Evolutionary conservation across 164 flowering plant genomes (phyloP), one percentile per base, ranked within the genome.

Genomic region (Nymphaea thermarum): DNA sequence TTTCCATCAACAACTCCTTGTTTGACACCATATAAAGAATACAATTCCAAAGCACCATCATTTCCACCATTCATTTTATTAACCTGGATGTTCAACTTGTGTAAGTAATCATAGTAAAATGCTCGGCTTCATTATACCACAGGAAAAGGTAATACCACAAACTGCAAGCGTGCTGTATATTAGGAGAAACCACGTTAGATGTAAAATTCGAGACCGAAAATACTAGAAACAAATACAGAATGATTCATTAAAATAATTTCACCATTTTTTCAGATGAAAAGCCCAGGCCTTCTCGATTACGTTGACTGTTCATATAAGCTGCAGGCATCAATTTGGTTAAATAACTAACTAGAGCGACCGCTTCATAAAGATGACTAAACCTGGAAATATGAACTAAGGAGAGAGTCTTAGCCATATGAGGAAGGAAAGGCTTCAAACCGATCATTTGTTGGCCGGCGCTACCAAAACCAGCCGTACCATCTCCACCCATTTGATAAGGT

Each of bases 401-500:
- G 55, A 47, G 7, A 25, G 36, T 25, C 36, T 25, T 25, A 25
- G 5, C 2, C 55, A 47, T 47, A 7, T 47, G 55, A 4, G 6
- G 12, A 47, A 47, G 12, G 7, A 7, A 12, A 47, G 12, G 55
- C 12, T 12, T 47, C 55, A 6, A 47, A 47, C 55, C 55, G 5
- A 47, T 47, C 55, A 47, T 47, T 47, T 47, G 3, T 12, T 47
- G 55, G 55, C 12, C 12, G 55, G 55, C 2, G 3, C 55, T 47
- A 12, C 55, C 55, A 47, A 47, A 47, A 76, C 42, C 63, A 53
- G 68, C 72, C 36, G 79, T 66, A 77, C 62, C 80, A 60, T 60
- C 73, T 74, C 73, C 60, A 44, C 51, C 43, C 66, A 75, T 85
- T 75, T 85, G 80, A 72, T 71, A 17, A 66, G 79, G 80, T 77